Base-by-base conservation (phyloP, 345 rosid species). In the Rubroshorea leprosula region DNA sequence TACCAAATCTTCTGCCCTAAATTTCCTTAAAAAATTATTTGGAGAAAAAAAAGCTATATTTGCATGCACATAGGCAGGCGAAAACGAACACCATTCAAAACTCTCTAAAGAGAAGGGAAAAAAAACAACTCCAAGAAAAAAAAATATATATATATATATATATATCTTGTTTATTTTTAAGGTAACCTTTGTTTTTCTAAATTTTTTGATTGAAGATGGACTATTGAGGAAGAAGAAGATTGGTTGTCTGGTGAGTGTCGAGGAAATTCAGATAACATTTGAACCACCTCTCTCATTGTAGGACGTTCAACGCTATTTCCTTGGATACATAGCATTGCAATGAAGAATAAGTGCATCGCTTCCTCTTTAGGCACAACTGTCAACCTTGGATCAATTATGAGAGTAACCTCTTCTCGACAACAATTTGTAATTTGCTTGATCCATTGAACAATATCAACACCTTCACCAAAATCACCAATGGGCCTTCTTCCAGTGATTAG, bases 371-470 rank as follows among this genome's bases (percentile, higher is more conserved):
- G 85, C 25, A 82, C 79, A 3, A 62, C 44, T 13, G 53, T 60
- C 43, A 85, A 61, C 58, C 84, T 66, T 1, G 58, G 73, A 54
- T 85, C 93, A 11, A 80, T 51, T 16, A 85, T 74, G 26, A 55
- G 57, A 13, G 25, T 44, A 29, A 67, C 80, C 20, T 68, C 76
- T 56, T 83, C 89, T 44, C 68, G 74, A 8, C 66, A 64, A 18
- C 76, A 65, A 35, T 74, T 62, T 3, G 83, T 75, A 10, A 61
- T 61, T 38, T 63, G 65, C 61, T 65, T 78, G 0, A 64, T 63
- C 89, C 93, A 85, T 8, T 80, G 93, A 24, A 85, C 93, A 5
- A 85, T 78, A 57, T 85, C 89, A 2, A 85, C 64, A 7, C 84
- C 89, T 14, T 80, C 89, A 1, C 83, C 93, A 0, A 83, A 85